These are phyloP conservation scores for Boletus reticulatus DNA, from an alignment of 768 basidiomycete species.

Conservation along the genomic window DNA sequence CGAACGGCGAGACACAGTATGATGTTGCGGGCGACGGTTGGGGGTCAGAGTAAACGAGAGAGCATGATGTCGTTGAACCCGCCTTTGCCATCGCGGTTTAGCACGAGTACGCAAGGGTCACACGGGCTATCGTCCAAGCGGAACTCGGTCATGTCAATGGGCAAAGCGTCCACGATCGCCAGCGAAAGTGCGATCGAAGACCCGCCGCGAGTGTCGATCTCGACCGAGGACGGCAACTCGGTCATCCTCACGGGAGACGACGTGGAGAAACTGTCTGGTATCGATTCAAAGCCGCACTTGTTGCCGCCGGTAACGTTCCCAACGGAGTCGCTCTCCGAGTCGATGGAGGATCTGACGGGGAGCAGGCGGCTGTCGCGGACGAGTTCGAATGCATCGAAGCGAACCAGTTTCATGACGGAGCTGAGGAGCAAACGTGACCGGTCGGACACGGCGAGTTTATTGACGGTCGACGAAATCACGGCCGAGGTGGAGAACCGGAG, in stretches of 20 bases:
- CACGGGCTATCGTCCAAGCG: conserved; percentile 50
- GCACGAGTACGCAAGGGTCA: conserved; percentile 35
- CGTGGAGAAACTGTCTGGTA: conserved; percentile 29
- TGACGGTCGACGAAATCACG: conserved; percentile 98
- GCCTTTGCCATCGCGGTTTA: conserved; percentile 38
- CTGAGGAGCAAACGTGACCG: conserved; percentile 77
- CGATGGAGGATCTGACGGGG: conserved; percentile 56
- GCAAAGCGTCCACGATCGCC: conserved; percentile 30
- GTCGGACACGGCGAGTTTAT: conserved; percentile 85
- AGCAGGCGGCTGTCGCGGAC: conserved; percentile 37
- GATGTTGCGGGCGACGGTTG: conserved; percentile 54
- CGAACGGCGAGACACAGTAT: conserved; percentile 90
- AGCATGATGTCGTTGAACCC: conserved; percentile 44
- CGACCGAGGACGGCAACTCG: conserved; percentile 68
- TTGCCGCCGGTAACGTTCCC: conserved; percentile 79
- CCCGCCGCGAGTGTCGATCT: conserved; percentile 71
- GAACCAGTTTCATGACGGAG: conserved; percentile 81
- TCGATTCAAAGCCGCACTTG: conserved; percentile 48
- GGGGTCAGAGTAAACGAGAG: conserved; percentile 38
- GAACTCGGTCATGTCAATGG: conserved; percentile 35
- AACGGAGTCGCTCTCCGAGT: conserved; percentile 77
- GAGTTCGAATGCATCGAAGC: conserved; percentile 51
- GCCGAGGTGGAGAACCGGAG: conserved; percentile 80
- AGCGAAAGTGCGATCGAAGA: conserved; percentile 38
- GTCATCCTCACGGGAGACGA: conserved; percentile 59